phyloP scores from a whole-genome alignment of 768 basidiomycete genomes.

The Tricholoma sp. region DNA sequence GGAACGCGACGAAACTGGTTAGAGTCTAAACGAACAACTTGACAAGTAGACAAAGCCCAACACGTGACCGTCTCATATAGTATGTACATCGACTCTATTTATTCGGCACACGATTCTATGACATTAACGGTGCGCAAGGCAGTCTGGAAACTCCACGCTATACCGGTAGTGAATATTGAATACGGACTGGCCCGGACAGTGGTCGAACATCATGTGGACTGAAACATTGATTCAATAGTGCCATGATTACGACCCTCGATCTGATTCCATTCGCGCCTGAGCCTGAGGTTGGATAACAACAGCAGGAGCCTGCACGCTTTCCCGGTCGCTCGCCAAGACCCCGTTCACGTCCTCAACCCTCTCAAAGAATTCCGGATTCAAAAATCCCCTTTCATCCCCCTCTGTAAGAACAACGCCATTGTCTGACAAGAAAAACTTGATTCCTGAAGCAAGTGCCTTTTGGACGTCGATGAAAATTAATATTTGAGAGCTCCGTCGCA shows the following conservation, averaged over 20 bases:
- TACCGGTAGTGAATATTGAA: too few species aligned
- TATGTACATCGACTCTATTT: too few species aligned
- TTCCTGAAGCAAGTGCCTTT: conserved; percentile 61
- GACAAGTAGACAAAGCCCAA: not conserved
- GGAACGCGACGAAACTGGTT: not conserved
- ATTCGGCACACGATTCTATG: too few species aligned
- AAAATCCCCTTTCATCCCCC: conserved; percentile 60
- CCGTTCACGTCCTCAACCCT: conserved; percentile 54
- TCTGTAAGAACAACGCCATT: conserved; percentile 89
- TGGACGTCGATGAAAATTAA: conserved; percentile 78
- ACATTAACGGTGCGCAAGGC: too few species aligned
- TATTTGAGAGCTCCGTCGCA: conserved; percentile 72
- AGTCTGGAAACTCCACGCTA: too few species aligned
- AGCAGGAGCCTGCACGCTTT: conserved; percentile 1
- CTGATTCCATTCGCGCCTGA: not conserved
- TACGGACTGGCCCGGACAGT: too few species aligned
- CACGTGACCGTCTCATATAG: not conserved
- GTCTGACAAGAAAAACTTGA: conserved; percentile 71
- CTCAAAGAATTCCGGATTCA: conserved; percentile 61
- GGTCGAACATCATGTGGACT: too few species aligned
- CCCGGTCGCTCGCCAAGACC: conserved; percentile 30
- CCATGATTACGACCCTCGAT: not conserved
- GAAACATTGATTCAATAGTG: too few species aligned
- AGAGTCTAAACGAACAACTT: not conserved
- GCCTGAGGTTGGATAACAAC: not conserved